A percentile compares a stretch with the other conserved stretches of the same genome.
Conservation (phyloP, 352 stramenopile species). For the Phytophthora pinifolia region DNA sequence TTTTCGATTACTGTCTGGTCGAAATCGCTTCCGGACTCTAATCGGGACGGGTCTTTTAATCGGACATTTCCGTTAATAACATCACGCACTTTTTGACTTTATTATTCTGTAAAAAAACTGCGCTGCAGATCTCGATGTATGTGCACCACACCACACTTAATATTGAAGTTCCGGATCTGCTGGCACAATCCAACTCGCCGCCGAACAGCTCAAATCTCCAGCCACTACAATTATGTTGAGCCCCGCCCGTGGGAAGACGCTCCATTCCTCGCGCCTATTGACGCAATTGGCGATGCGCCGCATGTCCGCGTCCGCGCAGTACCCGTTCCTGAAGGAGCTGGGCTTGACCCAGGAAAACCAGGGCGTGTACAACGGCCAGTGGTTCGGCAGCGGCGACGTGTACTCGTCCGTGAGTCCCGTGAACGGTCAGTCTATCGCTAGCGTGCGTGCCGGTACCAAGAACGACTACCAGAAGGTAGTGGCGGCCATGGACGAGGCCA, state of each 20-base stretch:
- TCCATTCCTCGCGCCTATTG: conserved; percentile 16
- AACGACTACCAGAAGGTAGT: conserved; percentile 87
- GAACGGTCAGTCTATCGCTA: conserved; percentile 83
- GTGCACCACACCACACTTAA: conserved; percentile 8
- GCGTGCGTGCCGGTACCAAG: conserved; percentile 74
- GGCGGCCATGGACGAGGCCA: conserved; percentile 79
- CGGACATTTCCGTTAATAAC: too few species aligned
- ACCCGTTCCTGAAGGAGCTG: conserved; percentile 80
- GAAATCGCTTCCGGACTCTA: too few species aligned
- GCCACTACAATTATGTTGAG: conserved; percentile 23
- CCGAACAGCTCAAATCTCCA: conserved; percentile 1
- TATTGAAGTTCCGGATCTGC: conserved; percentile 27
- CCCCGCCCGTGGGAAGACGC: conserved; percentile 19
- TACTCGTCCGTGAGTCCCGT: conserved; percentile 86
- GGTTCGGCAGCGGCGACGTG: conserved; percentile 81
- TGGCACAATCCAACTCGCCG: conserved; percentile 31
- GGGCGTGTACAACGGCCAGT: conserved; percentile 86
- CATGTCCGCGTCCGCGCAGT: conserved; percentile 47
- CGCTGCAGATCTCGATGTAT: conserved; percentile 16
- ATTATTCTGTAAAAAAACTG: too few species aligned
- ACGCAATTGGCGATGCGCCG: conserved; percentile 20
- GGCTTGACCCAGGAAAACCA: conserved; percentile 82
- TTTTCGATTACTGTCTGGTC: too few species aligned
- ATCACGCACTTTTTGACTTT: too few species aligned
- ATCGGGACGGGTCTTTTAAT: too few species aligned